Evolutionary conservation across 2,329 filamentous ascomycete species (phyloP).

Genomic region (Ceratocystis lukuohia): DNA sequence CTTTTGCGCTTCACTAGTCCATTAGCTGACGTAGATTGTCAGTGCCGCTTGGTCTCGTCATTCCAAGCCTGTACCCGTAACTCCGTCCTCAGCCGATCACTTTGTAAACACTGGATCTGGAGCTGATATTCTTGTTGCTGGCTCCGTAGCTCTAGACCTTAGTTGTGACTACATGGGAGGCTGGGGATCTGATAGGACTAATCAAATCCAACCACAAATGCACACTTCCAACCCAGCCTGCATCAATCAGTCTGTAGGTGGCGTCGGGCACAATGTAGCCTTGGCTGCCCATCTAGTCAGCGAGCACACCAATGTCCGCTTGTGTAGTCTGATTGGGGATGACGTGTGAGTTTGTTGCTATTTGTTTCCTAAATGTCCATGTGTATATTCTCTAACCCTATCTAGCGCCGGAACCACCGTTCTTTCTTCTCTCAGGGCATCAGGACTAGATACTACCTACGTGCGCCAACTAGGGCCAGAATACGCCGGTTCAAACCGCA

Average conservation of each 20-base stretch:
- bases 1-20: not conserved
- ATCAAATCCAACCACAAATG: slow-evolving; percentile 34
- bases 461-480: slow-evolving; percentile 44
- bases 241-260: slow-evolving; percentile 74
- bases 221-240: slow-evolving; percentile 77
- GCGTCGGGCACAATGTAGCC: slow-evolving; percentile 86
- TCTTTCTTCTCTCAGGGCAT: slow-evolving; percentile 47
- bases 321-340: slow-evolving; percentile 71
- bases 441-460: slow-evolving; percentile 50
- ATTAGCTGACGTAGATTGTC: slow-evolving; percentile 1
- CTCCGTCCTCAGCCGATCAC: slow-evolving; percentile 18
- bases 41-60: not conserved
- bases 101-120: slow-evolving; percentile 21
- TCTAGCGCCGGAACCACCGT: slow-evolving; percentile 58
- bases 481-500: slow-evolving; percentile 44
- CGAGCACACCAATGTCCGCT: slow-evolving; percentile 46
- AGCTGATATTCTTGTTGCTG: slow-evolving; percentile 68
- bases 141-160: slow-evolving; percentile 78
- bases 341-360: slow-evolving; percentile 44
- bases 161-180: slow-evolving; percentile 56
- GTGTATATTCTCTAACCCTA: slow-evolving; percentile 10
- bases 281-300: slow-evolving; percentile 61
- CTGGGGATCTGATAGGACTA: slow-evolving; percentile 22
- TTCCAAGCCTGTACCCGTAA: slow-evolving; percentile 18
- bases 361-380: not conserved